Percentiles rank a stretch among this genome's conserved stretches.
Conservation (phyloP, 2,329 filamentous ascomycete species). For the Penicillium concentricum region DNA sequence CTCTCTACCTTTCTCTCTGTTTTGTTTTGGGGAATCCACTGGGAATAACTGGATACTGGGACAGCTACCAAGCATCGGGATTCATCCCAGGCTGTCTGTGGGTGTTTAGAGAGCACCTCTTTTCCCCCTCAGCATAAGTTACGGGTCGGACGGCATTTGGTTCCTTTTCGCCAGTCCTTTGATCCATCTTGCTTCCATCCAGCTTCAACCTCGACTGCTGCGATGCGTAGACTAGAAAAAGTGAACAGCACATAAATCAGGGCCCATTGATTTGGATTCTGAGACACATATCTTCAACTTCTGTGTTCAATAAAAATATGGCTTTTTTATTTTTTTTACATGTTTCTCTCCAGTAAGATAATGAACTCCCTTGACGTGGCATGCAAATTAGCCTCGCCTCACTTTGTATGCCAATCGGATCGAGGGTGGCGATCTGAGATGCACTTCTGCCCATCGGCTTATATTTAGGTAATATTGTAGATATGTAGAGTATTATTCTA, state of each 20-base stretch:
- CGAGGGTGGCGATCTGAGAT: neutral
- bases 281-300: conserved; percentile 20
- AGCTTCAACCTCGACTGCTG: conserved; percentile 19
- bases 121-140: conserved; percentile 17
- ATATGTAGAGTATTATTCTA: neutral
- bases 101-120: conserved; percentile 2
- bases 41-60: conserved; percentile 5
- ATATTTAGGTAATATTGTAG: neutral
- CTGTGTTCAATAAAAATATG: conserved; percentile 19
- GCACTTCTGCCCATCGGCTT: neutral
- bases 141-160: conserved; percentile 30
- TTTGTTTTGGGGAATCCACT: conserved; percentile 3
- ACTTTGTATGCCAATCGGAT: conserved; percentile 2
- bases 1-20: conserved; percentile 1
- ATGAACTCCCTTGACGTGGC: neutral
- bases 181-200: conserved; percentile 18
- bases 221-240: conserved; percentile 26
- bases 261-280: conserved; percentile 13
- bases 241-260: conserved; percentile 26
- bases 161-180: conserved; percentile 30
- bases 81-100: conserved; percentile 6
- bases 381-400: conserved; percentile 3
- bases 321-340: conserved; percentile 4
- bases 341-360: neutral
- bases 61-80: conserved; percentile 9